A percentile compares a stretch with the other conserved stretches of the same genome.
These are phyloP conservation scores for Stereum hirsutum DNA, from an alignment of 1,284 basidiomycete genomes.

Conservation along the genomic window DNA sequence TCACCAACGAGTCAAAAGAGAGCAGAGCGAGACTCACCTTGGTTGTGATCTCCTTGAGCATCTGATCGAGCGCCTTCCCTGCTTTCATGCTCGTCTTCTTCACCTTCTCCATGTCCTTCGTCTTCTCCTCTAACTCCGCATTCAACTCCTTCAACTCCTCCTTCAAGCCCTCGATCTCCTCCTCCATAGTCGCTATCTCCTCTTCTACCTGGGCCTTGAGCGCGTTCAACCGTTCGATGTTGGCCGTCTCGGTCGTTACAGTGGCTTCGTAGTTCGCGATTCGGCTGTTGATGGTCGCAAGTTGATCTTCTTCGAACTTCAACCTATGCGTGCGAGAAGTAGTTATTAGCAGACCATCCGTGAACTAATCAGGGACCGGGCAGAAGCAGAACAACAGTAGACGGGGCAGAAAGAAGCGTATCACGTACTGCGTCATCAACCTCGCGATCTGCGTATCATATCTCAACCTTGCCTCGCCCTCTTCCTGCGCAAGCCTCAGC, in stretches of 20 bases:
- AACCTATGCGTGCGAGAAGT: conserved; percentile 33
- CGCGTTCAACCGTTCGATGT: conserved; percentile 47
- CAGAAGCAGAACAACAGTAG: not conserved
- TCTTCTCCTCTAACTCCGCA: conserved; percentile 59
- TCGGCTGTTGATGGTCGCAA: conserved; percentile 57
- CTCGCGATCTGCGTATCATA: conserved; percentile 87
- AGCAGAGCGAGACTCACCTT: conserved; percentile 37
- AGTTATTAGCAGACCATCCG: not conserved
- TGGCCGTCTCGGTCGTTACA: conserved; percentile 45
- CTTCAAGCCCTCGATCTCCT: conserved; percentile 48
- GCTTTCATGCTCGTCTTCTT: conserved; percentile 69
- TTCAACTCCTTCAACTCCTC: conserved; percentile 56
- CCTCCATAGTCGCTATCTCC: conserved; percentile 60
- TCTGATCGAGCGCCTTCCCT: conserved; percentile 73
- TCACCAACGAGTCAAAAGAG: not conserved
- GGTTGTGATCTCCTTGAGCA: conserved; percentile 82
- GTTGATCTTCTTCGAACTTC: conserved; percentile 72
- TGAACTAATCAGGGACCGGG: not conserved
- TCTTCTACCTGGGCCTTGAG: conserved; percentile 49
- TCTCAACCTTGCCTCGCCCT: conserved; percentile 76
- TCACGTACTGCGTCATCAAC: conserved; percentile 82
- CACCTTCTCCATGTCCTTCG: conserved; percentile 63
- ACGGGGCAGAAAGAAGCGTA: conserved; percentile 8
- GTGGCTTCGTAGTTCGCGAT: conserved; percentile 47
- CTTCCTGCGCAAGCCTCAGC: conserved; percentile 79